Conservation (phyloP, 2,329 filamentous ascomycete species). For the Colletotrichum lupini region DNA sequence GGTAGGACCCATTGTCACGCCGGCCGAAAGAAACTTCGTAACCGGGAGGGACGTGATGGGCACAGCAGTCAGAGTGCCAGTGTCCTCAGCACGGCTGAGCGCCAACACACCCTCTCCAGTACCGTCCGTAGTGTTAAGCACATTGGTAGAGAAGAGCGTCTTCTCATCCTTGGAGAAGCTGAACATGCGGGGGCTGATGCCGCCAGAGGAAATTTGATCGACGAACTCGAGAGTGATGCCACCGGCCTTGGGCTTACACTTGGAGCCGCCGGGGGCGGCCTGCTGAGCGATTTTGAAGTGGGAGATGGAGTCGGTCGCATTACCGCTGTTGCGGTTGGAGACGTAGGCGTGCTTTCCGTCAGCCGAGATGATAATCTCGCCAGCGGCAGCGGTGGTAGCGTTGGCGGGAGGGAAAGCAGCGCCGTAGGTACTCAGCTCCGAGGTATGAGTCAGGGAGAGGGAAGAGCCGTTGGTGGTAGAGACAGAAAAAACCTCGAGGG, state of each 20-base stretch:
- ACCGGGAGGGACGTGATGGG: slow-evolving; percentile 42
- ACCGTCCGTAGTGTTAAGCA: slow-evolving; percentile 46
- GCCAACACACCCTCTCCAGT: slow-evolving; percentile 48
- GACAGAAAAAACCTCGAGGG: slow-evolving; percentile 55
- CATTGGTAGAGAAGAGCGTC: slow-evolving; percentile 58
- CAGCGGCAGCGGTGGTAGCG: slow-evolving; percentile 52
- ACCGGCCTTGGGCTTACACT: slow-evolving; percentile 39
- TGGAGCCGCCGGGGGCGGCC: slow-evolving; percentile 34
- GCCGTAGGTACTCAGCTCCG: slow-evolving; percentile 52
- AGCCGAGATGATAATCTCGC: slow-evolving; percentile 55
- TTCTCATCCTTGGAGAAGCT: slow-evolving; percentile 49
- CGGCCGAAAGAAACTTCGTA: not conserved
- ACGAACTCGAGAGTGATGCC: slow-evolving; percentile 47
- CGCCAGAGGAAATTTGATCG: slow-evolving; percentile 47
- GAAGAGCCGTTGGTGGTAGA: slow-evolving; percentile 46
- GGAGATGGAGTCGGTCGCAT: slow-evolving; percentile 57
- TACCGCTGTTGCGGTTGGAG: slow-evolving; percentile 61
- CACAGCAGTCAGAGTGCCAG: slow-evolving; percentile 44
- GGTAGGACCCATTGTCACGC: too few relatives aligned
- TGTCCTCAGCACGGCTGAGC: slow-evolving; percentile 25
- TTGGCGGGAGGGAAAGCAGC: slow-evolving; percentile 47
- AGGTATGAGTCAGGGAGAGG: slow-evolving; percentile 49
- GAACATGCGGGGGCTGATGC: slow-evolving; percentile 59
- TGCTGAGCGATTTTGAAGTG: slow-evolving; percentile 52
- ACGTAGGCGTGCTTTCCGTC: slow-evolving; percentile 60